Evolutionary conservation across 2,329 filamentous ascomycete species (phyloP), one percentile per base, ranked within the genome.

Genomic region (Meredithiella fracta): DNA sequence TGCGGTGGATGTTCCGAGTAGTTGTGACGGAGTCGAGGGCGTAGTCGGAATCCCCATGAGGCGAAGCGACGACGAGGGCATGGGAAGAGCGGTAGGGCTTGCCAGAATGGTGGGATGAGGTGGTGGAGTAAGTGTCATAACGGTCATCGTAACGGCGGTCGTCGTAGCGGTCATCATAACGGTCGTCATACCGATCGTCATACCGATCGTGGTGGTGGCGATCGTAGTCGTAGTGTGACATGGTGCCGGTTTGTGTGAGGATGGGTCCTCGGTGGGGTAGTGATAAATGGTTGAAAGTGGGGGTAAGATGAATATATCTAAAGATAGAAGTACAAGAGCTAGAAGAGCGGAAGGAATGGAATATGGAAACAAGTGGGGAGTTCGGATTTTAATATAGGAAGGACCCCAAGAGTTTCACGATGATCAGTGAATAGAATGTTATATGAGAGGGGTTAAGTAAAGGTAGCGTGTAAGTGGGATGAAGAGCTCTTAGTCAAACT

Each of bases 1-100:
- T 73, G 58, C 83, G 78, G 61, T 79, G 76, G 38, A 75, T 64
- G 59, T 78, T 77, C 56, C 68, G 67, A 59, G 73, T 44, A 15
- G 55, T 47, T 5, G 51, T 52, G 29, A 58, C 29, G 17, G 52
- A 50, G 14, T 55, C 38, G 15, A 51, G 34, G 1, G 40, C 52
- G 29, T 52, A 55, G 11, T 54, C 51, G 17, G 25, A 17, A 15
- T 42, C 40, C 17, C 47, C 20, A 20, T 44, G 38, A 65, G 49
- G 20, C 8, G 61, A 61, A 25, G 26, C 23, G 22, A 58, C 49
- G n/a, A 55, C 53, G 7, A 55, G 38, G 14, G 47, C 38, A 23
- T 51, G 47, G 7, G 56, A 58, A 25, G 23, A 23, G 17, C 38
- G 47, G 34, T 22, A n/a, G 17, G 54, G 22, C 17, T 42, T 20